A percentile compares a stretch with the other conserved stretches of the same genome.
Evolutionary conservation across 805 yeast genomes (phyloP).

Genomic region (Ogataea methanolica): DNA sequence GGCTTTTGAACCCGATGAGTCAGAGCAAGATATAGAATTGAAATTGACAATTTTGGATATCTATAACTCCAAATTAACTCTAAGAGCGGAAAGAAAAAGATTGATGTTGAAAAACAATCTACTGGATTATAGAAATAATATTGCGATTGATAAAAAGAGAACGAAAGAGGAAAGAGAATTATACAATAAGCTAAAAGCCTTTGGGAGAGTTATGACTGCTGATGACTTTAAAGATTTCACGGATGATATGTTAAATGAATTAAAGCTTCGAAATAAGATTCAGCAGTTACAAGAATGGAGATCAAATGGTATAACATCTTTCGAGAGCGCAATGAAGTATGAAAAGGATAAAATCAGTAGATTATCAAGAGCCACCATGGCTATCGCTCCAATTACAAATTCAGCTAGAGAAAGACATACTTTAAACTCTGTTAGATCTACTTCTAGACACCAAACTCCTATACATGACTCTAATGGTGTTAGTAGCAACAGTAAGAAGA

Average conservation of each 20-base stretch:
- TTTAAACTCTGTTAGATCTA: conserved; percentile 25
- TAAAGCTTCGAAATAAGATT: conserved; percentile 73
- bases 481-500: conserved; percentile 24
- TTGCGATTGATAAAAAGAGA: conserved; percentile 78
- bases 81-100: conserved; percentile 91
- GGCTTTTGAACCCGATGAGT: conserved; percentile 93
- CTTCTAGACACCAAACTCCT: conserved; percentile 28
- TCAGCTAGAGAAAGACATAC: conserved; percentile 31
- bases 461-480: conserved; percentile 22
- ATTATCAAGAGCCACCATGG: conserved; percentile 29
- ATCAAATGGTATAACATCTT: conserved; percentile 75
- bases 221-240: conserved; percentile 75
- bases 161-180: conserved; percentile 88
- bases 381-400: conserved; percentile 32
- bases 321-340: conserved; percentile 78
- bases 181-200: conserved; percentile 70
- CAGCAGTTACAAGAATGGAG: conserved; percentile 94
- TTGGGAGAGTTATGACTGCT: conserved; percentile 73
- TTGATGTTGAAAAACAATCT: conserved; percentile 69
- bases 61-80: conserved; percentile 81
- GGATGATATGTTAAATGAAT: conserved; percentile 70
- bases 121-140: conserved; percentile 79
- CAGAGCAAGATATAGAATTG: conserved; percentile 80
- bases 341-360: conserved; percentile 83
- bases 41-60: conserved; percentile 84